Conservation (phyloP, 2,329 filamentous ascomycete genomes). For the Colletotrichum plurivorum region DNA sequence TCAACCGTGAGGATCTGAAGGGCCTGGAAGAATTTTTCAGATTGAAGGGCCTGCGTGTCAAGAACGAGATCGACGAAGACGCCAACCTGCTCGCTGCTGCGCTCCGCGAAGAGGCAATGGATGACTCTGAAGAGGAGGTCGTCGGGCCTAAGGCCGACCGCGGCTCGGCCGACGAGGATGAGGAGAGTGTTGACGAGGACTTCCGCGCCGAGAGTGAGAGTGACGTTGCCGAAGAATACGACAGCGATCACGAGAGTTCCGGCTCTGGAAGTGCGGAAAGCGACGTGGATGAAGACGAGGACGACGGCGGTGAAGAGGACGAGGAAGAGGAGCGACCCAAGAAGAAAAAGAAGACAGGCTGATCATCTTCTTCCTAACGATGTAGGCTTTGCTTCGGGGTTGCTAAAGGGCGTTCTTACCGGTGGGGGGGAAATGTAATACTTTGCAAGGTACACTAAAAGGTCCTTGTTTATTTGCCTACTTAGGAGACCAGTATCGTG, state of each 20-base stretch:
- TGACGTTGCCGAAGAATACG: conserved; percentile 96
- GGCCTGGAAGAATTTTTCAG: conserved; percentile 98
- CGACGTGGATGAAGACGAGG: conserved; percentile 67
- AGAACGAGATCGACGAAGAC: conserved; percentile 99
- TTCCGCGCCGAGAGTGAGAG: conserved; percentile 94
- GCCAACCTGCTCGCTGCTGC: conserved; percentile 85
- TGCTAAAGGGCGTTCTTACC: conserved; percentile 26
- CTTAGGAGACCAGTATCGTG: conserved; percentile 13
- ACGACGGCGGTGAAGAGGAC: conserved; percentile 59
- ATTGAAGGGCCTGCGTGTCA: conserved; percentile 92
- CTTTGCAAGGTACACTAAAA: conserved; percentile 8
- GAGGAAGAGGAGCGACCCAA: conserved; percentile 62
- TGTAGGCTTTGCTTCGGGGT: not conserved
- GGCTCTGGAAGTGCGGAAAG: conserved; percentile 75
- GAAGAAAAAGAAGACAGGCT: conserved; percentile 63
- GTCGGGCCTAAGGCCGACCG: conserved; percentile 79
- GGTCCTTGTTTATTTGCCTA: conserved; percentile 10
- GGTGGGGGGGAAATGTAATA: conserved; percentile 28
- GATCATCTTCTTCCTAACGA: not conserved
- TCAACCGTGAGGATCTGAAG: conserved; percentile 97
- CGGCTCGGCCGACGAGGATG: conserved; percentile 95
- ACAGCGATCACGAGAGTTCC: conserved; percentile 90
- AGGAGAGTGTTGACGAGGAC: conserved; percentile 95
- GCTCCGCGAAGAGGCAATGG: conserved; percentile 86
- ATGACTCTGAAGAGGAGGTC: conserved; percentile 86